Evolutionary conservation across 179 eudicot species (phyloP), one percentile per base, ranked within the genome.

Genomic region (Amaranthus tricolor): DNA sequence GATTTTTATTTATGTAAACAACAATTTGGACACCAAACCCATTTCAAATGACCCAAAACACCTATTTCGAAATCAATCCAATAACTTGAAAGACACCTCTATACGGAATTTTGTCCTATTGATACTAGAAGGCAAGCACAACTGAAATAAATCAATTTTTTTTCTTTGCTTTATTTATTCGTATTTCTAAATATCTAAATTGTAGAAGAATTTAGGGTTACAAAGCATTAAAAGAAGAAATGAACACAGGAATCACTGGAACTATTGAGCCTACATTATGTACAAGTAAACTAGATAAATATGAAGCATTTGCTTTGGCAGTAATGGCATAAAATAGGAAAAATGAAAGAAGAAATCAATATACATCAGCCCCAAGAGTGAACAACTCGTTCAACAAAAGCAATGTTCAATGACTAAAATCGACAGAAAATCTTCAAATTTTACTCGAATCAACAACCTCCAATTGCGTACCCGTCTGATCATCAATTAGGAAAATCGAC

Each of bases 261-360:
- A 74, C 85, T 82, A 73, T 72, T 80, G 62, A 80, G 82, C 82
- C 84, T 88, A 88, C 85, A 84, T 60, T 79, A 88, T 88, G 79
- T 87, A 87, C 90, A 85, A 55, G 74, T 80, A 74, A 76, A 84
- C 82, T 82, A 79, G 79, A 78, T 77, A 82, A 74, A 75, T 77
- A 72, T 72, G 82, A 78, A 73, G 84, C 81, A 77, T 57, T 74
- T 68, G 63, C 66, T 77, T 80, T 53, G 74, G 81, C 74, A 81
- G 76, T 80, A 84, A 78, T 75, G 81, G 78, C 78, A 73, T 76
- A 76, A 14, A 76, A 44, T n/a, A 68, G 47, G 62, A 56, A 77
- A 53, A 59, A 24, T 50, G 77, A 76, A 76, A 43, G 20, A 68
- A 57, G 75, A 71, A 73, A 76, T 68, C 70, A 70, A 77, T 81